A percentile compares a stretch with the other conserved stretches of the same genome.
These are phyloP conservation scores for Amylocystis lapponica DNA, from an alignment of 768 basidiomycete species.

Conservation along the genomic window DNA sequence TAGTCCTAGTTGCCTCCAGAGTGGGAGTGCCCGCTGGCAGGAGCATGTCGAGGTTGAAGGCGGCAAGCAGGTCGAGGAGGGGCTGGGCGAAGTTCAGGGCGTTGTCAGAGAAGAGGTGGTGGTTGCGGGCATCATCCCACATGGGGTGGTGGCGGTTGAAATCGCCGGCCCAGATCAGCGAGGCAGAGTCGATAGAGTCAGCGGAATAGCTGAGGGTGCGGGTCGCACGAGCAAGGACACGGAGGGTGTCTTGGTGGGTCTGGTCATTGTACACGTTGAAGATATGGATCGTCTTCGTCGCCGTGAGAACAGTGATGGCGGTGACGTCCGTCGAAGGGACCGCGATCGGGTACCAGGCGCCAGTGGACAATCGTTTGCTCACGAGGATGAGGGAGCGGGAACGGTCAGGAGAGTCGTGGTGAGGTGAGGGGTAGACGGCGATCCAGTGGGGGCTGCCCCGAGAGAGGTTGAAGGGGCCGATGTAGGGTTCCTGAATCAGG, in stretches of 20 bases:
- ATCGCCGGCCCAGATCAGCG: conserved; percentile 29
- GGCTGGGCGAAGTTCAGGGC: conserved; percentile 17
- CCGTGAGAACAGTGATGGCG: conserved; percentile 19
- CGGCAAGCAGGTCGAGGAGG: conserved; percentile 22
- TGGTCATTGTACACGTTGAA: conserved; percentile 37
- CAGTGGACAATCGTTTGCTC: conserved; percentile 6
- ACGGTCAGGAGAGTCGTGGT: conserved; percentile 3
- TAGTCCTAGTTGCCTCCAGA: conserved; percentile 19
- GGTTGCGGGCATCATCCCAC: conserved; percentile 31
- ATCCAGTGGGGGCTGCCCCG: conserved; percentile 10
- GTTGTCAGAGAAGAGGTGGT: conserved; percentile 29
- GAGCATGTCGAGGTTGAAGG: conserved; percentile 27
- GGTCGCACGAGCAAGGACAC: conserved; percentile 2
- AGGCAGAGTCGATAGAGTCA: not conserved
- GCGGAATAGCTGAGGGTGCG: no score
- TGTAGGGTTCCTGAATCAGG: conserved; percentile 34
- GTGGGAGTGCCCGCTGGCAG: conserved; percentile 33
- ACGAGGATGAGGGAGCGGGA: conserved; percentile 11
- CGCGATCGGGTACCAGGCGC: conserved; percentile 6
- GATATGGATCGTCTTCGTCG: conserved; percentile 17
- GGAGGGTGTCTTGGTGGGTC: conserved; percentile 15
- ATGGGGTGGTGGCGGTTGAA: conserved; percentile 36
- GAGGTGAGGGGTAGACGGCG: conserved; percentile 21
- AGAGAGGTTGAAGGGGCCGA: conserved; percentile 18
- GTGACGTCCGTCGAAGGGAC: conserved; percentile 22